Conservation (phyloP, 2,329 filamentous ascomycete genomes). For the Leptographium wingfieldii region DNA sequence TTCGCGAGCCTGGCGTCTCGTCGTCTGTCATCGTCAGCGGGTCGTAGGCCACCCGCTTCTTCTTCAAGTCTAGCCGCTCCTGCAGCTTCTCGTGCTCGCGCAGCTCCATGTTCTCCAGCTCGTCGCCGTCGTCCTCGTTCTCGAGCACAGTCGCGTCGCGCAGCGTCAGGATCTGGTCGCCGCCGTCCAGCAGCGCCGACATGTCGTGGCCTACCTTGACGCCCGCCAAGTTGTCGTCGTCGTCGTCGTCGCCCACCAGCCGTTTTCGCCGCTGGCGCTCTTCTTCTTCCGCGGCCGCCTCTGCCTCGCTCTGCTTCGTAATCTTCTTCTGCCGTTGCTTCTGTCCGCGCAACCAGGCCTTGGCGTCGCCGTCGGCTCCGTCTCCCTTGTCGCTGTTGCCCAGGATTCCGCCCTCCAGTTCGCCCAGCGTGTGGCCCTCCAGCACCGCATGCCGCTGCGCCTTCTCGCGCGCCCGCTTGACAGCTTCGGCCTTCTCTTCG, state of each 20-base stretch:
- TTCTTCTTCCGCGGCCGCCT: constrained; percentile 51
- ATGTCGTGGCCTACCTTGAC: constrained; percentile 87
- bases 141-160: constrained; percentile 82
- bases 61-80: constrained; percentile 75
- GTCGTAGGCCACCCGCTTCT: constrained; percentile 81
- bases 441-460: constrained; percentile 65
- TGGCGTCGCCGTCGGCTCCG: constrained; percentile 54
- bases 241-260: constrained; percentile 44
- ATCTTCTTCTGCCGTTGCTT: constrained; percentile 95
- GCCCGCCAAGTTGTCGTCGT: constrained; percentile 74
- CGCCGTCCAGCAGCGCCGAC: constrained; percentile 64
- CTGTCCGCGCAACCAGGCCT: constrained; percentile 74
- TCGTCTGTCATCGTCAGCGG: constrained; percentile 48
- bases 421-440: constrained; percentile 74
- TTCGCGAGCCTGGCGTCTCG: constrained; percentile 50
- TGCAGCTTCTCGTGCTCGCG: constrained; percentile 59
- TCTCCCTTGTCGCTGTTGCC: constrained; percentile 22
- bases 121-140: constrained; percentile 77
- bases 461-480: constrained; percentile 77
- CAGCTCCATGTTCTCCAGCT: constrained; percentile 67
- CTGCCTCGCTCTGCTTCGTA: constrained; percentile 63
- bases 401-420: constrained; percentile 51
- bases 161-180: constrained; percentile 85
- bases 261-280: not conserved
- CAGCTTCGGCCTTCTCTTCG: constrained; percentile 66